Conservation (phyloP, 2,329 filamentous ascomycete species). For the Akanthomyces uredinophilus region DNA sequence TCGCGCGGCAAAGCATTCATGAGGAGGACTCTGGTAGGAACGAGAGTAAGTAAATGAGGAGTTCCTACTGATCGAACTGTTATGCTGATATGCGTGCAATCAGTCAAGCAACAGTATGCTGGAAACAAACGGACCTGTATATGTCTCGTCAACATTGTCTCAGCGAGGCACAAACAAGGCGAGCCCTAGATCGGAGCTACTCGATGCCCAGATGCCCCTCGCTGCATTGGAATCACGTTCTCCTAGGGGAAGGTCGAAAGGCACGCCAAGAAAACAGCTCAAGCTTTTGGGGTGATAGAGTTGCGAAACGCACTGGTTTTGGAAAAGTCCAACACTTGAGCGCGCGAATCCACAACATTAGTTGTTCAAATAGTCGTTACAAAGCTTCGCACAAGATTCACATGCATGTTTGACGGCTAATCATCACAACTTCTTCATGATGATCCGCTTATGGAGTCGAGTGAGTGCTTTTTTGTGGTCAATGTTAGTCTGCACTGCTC, state of each 20-base stretch:
- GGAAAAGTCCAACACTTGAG: too few relatives aligned
- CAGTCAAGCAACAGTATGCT: slow-evolving; percentile 2
- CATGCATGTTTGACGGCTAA: too few relatives aligned
- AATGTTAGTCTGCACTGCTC: too few relatives aligned
- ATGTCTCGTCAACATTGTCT: neutral
- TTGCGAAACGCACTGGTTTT: too few relatives aligned
- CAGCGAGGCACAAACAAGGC: neutral
- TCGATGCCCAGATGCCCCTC: neutral
- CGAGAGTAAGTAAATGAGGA: slow-evolving; percentile 9
- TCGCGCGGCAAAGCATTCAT: slow-evolving; percentile 27
- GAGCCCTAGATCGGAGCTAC: neutral
- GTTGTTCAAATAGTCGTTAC: too few relatives aligned
- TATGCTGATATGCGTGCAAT: neutral
- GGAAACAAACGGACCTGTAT: slow-evolving; percentile 7
- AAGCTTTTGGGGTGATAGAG: neutral
- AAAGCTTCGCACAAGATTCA: too few relatives aligned
- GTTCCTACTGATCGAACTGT: too few relatives aligned
- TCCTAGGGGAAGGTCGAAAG: neutral
- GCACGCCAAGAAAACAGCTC: slow-evolving; percentile 1
- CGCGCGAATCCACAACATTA: too few relatives aligned
- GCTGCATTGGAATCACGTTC: neutral
- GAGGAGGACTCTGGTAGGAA: slow-evolving; percentile 25
- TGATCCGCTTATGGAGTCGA: too few relatives aligned
- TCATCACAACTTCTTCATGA: too few relatives aligned
- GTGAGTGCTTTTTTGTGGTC: too few relatives aligned